A percentile compares a stretch with the other conserved stretches of the same genome.
Conservation (phyloP, 768 basidiomycete species). For the Hypholoma fasciculare region DNA sequence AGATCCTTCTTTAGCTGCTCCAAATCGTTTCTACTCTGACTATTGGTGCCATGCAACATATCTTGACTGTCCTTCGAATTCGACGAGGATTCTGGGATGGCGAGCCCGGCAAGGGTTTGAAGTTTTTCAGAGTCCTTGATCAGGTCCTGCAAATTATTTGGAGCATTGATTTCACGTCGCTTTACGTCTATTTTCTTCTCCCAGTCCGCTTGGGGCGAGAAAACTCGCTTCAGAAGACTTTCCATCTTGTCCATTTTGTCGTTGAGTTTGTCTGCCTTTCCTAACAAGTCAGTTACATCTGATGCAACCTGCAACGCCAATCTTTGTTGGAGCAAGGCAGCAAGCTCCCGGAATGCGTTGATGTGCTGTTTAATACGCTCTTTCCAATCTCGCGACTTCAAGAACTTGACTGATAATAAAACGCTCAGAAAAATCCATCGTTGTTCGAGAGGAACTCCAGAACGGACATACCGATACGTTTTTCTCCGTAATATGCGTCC, state of each 20-base stretch:
- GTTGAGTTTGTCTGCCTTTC: too few relatives aligned
- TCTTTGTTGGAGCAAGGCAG: slow-evolving; percentile 8
- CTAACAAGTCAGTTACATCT: slow-evolving; percentile 9
- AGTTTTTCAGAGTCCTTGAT: slow-evolving; percentile 10
- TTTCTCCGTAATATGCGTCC: slow-evolving; percentile 22
- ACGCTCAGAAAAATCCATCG: too few relatives aligned
- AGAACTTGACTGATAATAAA: slow-evolving; percentile 24
- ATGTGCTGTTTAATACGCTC: too few relatives aligned
- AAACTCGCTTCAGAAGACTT: too few relatives aligned
- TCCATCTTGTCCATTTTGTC: slow-evolving; percentile 17
- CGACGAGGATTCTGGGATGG: slow-evolving; percentile 12
- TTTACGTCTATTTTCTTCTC: slow-evolving; percentile 15
- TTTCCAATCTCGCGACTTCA: slow-evolving; percentile 23
- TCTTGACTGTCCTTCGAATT: neutral
- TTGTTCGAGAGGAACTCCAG: too few relatives aligned
- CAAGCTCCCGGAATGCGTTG: too few relatives aligned
- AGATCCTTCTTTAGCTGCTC: slow-evolving; percentile 5
- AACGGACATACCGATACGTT: slow-evolving; percentile 15
- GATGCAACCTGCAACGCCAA: slow-evolving; percentile 13
- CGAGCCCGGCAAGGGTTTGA: slow-evolving; percentile 7
- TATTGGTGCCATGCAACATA: too few relatives aligned
- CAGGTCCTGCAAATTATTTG: neutral
- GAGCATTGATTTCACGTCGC: neutral
- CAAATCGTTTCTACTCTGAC: neutral
- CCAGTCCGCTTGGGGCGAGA: slow-evolving; percentile 15